Conservation (phyloP, 768 basidiomycete genomes). For the Termitomyces sp. region DNA sequence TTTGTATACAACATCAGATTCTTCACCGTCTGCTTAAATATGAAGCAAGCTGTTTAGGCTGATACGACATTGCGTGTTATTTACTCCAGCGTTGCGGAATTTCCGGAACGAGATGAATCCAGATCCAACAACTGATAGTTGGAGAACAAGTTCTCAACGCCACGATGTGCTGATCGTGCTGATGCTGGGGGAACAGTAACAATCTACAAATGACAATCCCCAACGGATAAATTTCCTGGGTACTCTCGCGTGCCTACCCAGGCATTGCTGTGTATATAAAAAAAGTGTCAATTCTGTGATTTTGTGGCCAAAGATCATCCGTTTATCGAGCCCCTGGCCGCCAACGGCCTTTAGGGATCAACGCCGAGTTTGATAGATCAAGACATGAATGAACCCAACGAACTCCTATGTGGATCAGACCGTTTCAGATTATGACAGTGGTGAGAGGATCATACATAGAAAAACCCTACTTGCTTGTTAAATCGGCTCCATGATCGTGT, state of each 20-base stretch:
- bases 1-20: no score
- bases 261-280: no score
- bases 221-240: no score
- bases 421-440: neutral
- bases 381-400: neutral
- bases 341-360: neutral
- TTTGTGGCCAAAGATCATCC: neutral
- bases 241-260: no score
- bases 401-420: neutral
- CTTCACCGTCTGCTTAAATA: no score
- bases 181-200: neutral
- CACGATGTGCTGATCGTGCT: neutral
- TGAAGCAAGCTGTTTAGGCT: no score
- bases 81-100: no score
- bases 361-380: neutral
- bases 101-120: no score
- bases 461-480: neutral
- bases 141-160: no score
- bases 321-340: neutral
- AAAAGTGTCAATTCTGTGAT: neutral
- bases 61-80: no score
- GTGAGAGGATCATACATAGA: neutral
- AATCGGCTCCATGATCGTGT: neutral
- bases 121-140: no score
- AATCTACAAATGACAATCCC: neutral